Conservation (phyloP, 352 stramenopile species). For the Phytophthora pluvialis region DNA sequence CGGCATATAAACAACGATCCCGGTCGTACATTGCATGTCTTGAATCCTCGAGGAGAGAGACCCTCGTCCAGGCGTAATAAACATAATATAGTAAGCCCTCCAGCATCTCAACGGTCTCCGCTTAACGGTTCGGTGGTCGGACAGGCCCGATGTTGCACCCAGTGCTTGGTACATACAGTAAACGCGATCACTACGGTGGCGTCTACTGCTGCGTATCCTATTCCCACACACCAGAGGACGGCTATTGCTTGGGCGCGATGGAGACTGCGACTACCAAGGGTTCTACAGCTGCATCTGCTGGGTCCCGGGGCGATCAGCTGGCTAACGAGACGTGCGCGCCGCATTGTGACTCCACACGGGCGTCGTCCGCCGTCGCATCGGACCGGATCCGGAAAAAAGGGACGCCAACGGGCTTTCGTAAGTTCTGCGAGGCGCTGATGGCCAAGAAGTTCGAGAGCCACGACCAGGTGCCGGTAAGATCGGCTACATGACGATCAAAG, state of each 20-base stretch:
- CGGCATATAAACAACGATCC: slow-evolving; percentile 34
- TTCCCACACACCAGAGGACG: slow-evolving; percentile 13
- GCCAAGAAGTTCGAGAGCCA: slow-evolving; percentile 50
- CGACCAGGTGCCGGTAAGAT: slow-evolving; percentile 54
- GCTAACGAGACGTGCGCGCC: slow-evolving; percentile 14
- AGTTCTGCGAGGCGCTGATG: slow-evolving; percentile 67
- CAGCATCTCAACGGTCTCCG: neutral
- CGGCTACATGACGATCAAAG: slow-evolving; percentile 2
- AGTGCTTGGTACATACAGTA: neutral
- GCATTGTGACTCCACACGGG: slow-evolving; percentile 14
- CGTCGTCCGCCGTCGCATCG: slow-evolving; percentile 2
- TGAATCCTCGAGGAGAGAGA: slow-evolving; percentile 6
- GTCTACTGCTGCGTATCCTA: slow-evolving; percentile 5
- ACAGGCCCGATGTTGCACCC: neutral
- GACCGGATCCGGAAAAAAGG: slow-evolving; percentile 12
- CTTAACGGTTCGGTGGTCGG: neutral
- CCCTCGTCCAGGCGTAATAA: slow-evolving; percentile 38
- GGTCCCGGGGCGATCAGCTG: slow-evolving; percentile 21
- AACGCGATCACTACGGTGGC: slow-evolving; percentile 8
- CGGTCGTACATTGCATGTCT: slow-evolving; percentile 38
- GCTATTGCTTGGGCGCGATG: slow-evolving; percentile 9
- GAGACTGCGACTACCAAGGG: slow-evolving; percentile 16
- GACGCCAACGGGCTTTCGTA: slow-evolving; percentile 48
- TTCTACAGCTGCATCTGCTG: slow-evolving; percentile 30
- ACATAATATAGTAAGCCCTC: slow-evolving; percentile 43